A percentile compares a stretch with the other conserved stretches of the same genome.
Evolutionary conservation across 2,329 filamentous ascomycete genomes (phyloP).

Genomic region (Fusarium poae): DNA sequence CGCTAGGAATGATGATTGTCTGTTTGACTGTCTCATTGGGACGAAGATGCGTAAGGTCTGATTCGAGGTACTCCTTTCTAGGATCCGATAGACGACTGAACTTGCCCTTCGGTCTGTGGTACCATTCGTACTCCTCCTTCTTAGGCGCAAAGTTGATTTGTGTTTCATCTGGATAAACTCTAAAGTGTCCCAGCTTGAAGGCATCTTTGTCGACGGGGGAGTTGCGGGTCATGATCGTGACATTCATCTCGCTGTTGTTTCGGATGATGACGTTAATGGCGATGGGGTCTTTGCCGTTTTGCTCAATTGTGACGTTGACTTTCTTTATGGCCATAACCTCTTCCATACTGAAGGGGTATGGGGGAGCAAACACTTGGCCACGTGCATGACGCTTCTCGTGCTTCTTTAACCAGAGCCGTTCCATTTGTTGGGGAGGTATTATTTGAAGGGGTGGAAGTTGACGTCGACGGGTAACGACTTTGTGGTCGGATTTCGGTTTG

Average conservation of each 20-base stretch:
- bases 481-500: too few relatives aligned
- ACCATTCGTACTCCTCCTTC: background rate
- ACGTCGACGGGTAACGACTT: too few relatives aligned
- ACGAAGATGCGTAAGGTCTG: background rate
- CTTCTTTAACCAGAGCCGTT: too few relatives aligned
- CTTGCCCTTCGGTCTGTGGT: background rate
- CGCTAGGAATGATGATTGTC: background rate
- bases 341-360: background rate
- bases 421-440: too few relatives aligned
- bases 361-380: background rate
- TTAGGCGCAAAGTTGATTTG: background rate
- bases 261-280: conserved; percentile 3
- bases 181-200: background rate
- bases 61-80: background rate
- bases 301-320: conserved; percentile 2
- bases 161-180: background rate
- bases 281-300: conserved; percentile 2
- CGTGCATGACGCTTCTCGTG: too few relatives aligned
- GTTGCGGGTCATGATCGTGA: background rate
- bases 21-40: background rate
- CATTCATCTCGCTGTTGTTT: conserved; percentile 7
- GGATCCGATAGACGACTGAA: background rate
- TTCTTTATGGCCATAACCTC: background rate
- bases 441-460: too few relatives aligned
- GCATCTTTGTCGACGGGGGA: background rate